phyloP scores from a whole-genome alignment of 1,139 yeast genomes.

The Suhomyces wounanorum region DNA sequence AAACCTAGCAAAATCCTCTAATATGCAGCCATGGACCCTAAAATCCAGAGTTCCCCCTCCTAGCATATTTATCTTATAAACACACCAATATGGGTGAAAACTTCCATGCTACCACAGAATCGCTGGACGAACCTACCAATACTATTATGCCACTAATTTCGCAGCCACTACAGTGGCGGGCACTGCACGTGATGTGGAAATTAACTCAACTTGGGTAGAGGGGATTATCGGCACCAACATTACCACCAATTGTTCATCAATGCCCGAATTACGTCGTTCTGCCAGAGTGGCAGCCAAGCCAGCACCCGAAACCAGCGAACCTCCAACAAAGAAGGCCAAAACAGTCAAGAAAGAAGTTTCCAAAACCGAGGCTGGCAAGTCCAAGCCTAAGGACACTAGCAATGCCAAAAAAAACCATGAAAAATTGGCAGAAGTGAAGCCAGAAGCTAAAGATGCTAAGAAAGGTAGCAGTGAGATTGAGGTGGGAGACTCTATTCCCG shows the following conservation, averaged over 20 bases:
- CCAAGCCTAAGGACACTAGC: constrained; percentile 6
- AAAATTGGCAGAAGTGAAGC: constrained; percentile 10
- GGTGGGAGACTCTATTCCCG: constrained; percentile 74
- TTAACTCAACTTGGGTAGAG: neutral
- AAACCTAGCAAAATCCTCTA: too few species aligned
- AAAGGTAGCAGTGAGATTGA: constrained; percentile 34
- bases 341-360: constrained; percentile 7
- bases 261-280: constrained; percentile 59
- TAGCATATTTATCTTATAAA: too few species aligned
- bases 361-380: constrained; percentile 2
- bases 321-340: constrained; percentile 27
- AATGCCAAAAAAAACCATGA: constrained; percentile 2
- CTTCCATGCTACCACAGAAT: too few species aligned
- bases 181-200: constrained; percentile 6
- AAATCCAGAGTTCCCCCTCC: too few species aligned
- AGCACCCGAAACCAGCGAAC: constrained; percentile 18
- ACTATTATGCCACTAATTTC: constrained; percentile 1
- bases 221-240: constrained; percentile 2
- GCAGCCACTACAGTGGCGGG: constrained; percentile 9
- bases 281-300: constrained; percentile 41
- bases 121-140: too few species aligned
- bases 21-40: too few species aligned
- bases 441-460: constrained; percentile 16
- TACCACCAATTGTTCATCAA: constrained; percentile 16
- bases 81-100: too few species aligned